Conservation (phyloP, 768 basidiomycete species). For the Brasilioporus rufonigricans region DNA sequence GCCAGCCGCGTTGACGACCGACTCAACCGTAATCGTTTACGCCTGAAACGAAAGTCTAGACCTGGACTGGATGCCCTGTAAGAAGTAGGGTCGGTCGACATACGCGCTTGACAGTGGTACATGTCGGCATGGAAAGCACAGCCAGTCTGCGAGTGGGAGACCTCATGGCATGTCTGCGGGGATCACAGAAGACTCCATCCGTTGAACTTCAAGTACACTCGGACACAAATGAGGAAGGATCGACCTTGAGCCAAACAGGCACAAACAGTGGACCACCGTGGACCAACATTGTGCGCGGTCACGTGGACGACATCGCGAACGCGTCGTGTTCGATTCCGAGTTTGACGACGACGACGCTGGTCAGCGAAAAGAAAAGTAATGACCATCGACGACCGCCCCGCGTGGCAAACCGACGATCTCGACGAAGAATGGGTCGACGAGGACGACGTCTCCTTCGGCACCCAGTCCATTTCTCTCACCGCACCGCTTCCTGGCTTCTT, state of each 20-base stretch:
- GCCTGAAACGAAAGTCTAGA: conserved; percentile 11
- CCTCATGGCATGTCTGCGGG: not conserved
- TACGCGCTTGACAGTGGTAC: not conserved
- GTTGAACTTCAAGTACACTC: no score
- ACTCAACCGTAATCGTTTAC: conserved; percentile 1
- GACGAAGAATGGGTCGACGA: conserved; percentile 89
- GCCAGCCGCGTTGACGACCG: conserved; percentile 3
- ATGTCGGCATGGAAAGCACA: not conserved
- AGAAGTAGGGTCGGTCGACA: not conserved
- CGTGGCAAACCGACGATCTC: conserved; percentile 87
- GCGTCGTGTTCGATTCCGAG: conserved; percentile 9
- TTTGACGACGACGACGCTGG: not conserved
- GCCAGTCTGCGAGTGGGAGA: not conserved
- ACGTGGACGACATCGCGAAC: conserved; percentile 22
- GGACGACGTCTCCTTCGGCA: conserved; percentile 38
- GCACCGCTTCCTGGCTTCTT: conserved; percentile 49
- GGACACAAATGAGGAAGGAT: conserved; percentile 12
- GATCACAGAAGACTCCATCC: not conserved
- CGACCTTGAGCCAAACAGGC: conserved; percentile 14
- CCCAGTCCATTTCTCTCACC: conserved; percentile 60
- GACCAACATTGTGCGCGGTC: conserved; percentile 24
- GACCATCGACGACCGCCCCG: conserved; percentile 42
- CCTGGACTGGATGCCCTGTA: not conserved
- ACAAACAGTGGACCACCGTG: conserved; percentile 18
- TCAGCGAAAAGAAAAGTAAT: not conserved